phyloP scores from a whole-genome alignment of 2,329 filamentous ascomycete genomes.

The Verticillium zaregamsianum region DNA sequence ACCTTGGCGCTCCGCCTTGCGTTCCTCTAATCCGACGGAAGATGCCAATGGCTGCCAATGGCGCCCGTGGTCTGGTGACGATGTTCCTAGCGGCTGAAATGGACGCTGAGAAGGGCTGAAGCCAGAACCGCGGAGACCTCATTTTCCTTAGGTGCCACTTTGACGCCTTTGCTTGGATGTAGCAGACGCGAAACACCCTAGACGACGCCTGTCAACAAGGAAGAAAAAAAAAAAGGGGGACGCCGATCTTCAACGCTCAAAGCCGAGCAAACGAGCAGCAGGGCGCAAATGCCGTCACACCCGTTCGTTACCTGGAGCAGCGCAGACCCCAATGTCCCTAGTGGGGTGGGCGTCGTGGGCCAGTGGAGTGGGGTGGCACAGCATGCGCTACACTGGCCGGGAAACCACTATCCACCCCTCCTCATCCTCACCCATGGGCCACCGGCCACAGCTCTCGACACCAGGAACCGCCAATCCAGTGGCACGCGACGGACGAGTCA shows the following conservation, averaged over 20 bases:
- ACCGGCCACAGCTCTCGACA: neutral
- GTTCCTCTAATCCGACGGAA: neutral
- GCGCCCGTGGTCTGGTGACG: neutral
- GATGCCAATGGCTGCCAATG: neutral
- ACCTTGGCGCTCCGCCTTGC: neutral
- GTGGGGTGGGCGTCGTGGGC: neutral
- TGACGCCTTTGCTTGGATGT: neutral
- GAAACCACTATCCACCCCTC: neutral
- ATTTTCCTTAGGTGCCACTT: neutral
- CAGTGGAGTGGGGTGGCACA: neutral
- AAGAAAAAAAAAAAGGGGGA: neutral
- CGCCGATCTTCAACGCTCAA: neutral
- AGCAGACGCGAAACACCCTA: neutral
- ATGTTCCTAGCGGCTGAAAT: neutral
- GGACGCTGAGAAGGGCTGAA: too few relatives aligned
- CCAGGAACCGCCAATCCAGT: neutral
- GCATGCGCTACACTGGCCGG: neutral
- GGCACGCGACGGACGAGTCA: neutral
- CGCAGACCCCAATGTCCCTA: neutral
- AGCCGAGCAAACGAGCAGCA: neutral
- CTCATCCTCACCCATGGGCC: too few relatives aligned
- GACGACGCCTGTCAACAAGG: neutral
- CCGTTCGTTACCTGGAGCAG: neutral
- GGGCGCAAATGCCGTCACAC: neutral
- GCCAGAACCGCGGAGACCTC: too few relatives aligned